Base-by-base conservation (phyloP, 2,329 filamentous ascomycete species). In the Nannizziopsis barbatae region DNA sequence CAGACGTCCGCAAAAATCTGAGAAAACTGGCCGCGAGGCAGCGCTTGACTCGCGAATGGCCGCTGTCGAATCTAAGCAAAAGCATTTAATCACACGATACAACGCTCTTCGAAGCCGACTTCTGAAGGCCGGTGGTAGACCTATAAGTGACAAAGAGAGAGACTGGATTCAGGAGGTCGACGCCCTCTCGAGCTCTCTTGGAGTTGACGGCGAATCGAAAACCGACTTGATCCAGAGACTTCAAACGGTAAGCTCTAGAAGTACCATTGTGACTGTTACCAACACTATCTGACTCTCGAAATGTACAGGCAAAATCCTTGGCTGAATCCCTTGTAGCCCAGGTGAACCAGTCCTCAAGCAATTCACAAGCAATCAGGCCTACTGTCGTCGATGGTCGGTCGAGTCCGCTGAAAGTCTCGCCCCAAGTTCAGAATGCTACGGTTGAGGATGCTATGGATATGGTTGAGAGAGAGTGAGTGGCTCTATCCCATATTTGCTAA, bases 361-460 rank as follows among this genome's bases (percentile, higher is more conserved):
- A 61, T 50, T 44, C 56, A 20, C 53, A 56, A n/a, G 40, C 57
- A 5, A 33, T 56, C 42, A 43, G 15, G 5, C 22, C 40, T 45
- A 33, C 18, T 62, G 63, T 30, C 37, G 35, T 18, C 7, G 44
- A 47, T 31, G 22, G 37, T 12, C 17, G 14, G 17, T 20, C 43
- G 15, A 41, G 55, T 27, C 60, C 62, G 5, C 58, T 65, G 4
- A 62, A 57, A 48, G 61, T 72, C 15, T 65, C 69, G 1, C 62
- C 65, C 39, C 61, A 66, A 45, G 55, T 73, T 20, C 70, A 73
- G 51, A 66, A 66, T 33, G 67, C 68, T 32, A 70, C 66, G 58
- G 60, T 73, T 42, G 61, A 62, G 1, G 69, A 74, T 57, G 71
- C 71, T 5, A 72, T 72, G 69, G 63, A 60, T 36, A 68, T 74